phyloP scores from a whole-genome alignment of 2,329 filamentous ascomycete genomes.

The Chaetomium sp. region DNA sequence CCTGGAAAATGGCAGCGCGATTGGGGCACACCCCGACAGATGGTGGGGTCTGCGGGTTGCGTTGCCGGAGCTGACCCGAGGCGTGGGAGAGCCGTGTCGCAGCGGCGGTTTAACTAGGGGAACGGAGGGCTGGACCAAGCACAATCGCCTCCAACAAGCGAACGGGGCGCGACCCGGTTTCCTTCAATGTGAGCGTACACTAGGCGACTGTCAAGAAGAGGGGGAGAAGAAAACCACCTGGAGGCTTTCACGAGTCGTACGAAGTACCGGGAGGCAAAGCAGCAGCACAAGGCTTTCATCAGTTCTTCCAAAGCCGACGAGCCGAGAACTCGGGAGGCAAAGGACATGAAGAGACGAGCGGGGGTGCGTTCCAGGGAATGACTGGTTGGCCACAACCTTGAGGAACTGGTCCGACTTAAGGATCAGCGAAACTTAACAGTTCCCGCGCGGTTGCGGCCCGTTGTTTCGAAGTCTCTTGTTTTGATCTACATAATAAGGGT shows the following conservation, averaged over 20 bases:
- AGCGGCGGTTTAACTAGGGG: background rate
- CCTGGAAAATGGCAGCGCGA: no score
- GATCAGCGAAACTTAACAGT: background rate
- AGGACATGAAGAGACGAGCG: no score
- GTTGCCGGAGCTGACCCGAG: background rate
- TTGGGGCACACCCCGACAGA: background rate
- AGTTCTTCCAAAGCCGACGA: no score
- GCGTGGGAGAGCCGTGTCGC: background rate
- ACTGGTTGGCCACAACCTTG: conserved; percentile 5
- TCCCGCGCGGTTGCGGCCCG: background rate
- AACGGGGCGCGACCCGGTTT: background rate
- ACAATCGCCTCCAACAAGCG: background rate
- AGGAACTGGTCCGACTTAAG: conserved; percentile 1
- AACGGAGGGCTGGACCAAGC: background rate
- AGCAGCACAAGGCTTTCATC: no score
- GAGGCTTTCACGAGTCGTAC: no score
- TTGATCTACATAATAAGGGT: background rate
- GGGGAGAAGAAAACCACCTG: no score
- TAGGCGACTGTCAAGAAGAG: no score
- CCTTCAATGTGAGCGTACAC: background rate
- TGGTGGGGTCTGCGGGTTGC: background rate
- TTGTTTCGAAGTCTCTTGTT: background rate
- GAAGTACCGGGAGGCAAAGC: no score
- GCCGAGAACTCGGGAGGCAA: no score
- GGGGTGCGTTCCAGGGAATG: background rate